phyloP scores from a whole-genome alignment of 2,329 filamentous ascomycete species.

The Leptographium flavum region DNA sequence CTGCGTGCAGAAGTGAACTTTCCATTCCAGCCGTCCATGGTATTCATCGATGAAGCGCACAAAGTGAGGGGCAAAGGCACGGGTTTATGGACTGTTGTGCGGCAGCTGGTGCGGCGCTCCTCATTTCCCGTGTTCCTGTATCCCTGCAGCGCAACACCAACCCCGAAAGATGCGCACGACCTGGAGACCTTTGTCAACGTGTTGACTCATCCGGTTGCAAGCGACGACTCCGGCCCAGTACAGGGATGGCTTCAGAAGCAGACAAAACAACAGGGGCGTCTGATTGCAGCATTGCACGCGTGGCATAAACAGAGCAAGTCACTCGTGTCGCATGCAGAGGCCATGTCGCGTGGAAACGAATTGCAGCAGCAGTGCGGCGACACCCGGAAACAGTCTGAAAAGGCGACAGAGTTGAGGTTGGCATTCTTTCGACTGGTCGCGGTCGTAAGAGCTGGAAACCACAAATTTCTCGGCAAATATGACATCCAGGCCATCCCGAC shows the following conservation, averaged over 20 bases:
- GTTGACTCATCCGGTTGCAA: background rate
- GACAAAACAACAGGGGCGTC: background rate
- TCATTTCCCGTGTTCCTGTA: background rate
- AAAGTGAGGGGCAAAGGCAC: slow-evolving; percentile 1
- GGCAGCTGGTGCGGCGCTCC: background rate
- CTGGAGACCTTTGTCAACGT: background rate
- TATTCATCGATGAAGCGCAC: slow-evolving; percentile 1
- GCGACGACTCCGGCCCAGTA: background rate
- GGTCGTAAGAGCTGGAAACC: background rate
- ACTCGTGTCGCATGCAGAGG: background rate
- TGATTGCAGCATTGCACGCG: background rate
- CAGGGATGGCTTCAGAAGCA: background rate
- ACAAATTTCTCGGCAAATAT: background rate
- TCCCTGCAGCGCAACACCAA: slow-evolving; percentile 1
- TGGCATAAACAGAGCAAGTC: background rate
- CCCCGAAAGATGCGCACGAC: background rate
- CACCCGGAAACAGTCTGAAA: background rate
- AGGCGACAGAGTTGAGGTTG: background rate
- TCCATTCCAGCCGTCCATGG: slow-evolving; percentile 2
- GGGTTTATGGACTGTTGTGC: background rate
- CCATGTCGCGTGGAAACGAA: background rate
- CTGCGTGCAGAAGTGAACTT: background rate
- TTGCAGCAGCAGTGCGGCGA: background rate
- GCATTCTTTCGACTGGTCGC: background rate
- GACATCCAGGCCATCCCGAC: background rate